Evolutionary conservation across 2,329 filamentous ascomycete genomes (phyloP), one percentile per base, ranked within the genome.

Genomic region (Sporothrix luriei): DNA sequence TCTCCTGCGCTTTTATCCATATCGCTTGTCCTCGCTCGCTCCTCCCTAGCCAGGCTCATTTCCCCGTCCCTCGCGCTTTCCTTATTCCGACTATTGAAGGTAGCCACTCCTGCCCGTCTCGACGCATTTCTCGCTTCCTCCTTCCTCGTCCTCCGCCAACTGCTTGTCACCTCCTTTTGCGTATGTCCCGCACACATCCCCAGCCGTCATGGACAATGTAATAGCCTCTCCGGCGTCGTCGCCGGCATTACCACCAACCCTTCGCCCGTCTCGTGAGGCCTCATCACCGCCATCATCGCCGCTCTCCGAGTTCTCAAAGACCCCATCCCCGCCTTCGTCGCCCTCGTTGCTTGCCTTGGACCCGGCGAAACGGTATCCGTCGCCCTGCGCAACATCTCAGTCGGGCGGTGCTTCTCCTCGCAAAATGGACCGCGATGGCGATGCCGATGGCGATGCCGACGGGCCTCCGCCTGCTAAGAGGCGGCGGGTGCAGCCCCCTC

Each of bases 381-480:
- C 85, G 19, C 85, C 85, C 3, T 84, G 81, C 24, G 81, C 82
- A 7, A 80, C 79, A 29, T 78, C 79, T 11, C 77, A 80, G 21
- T 86, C 85, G 0, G 84, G 84, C 67, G 81, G 80, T 71, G 81
- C 84, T 64, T 86, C 85, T 26, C 85, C 85, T 38, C 76, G 82
- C 73, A 85, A 85, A 74, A 73, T 78, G 51, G 77, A 78, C 52
- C 67, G 67, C 11, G 67, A 75, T 26, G 78, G 75, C 26, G 79
- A 81, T 48, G 78, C 77, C 29, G 88, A 75, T 24, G 78, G 75
- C 24, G 79, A 81, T 48, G 79, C 77, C 29, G 88, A 91, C 75
- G 88, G 87, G 66, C 86, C 84, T 61, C 88, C 89, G 49, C 91
- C 92, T 43, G 82, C 88, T 68, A 97, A 96, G 83, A 91, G 91